Base-by-base conservation (phyloP, 139 green algal genomes). In the Chlamydomonas incerta region DNA sequence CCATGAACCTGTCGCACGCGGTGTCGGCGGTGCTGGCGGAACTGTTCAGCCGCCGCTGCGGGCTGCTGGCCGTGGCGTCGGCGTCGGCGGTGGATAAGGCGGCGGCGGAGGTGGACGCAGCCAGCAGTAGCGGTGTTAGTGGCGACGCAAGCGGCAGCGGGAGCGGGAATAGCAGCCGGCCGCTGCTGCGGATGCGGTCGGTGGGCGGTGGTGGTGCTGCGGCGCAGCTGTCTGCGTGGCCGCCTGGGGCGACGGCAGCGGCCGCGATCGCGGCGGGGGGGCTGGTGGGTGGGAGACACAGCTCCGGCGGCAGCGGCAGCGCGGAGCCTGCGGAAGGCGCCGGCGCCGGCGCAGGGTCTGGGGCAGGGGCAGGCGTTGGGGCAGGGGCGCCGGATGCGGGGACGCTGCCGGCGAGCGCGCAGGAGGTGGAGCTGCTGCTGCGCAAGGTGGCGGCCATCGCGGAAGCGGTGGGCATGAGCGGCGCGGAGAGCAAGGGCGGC, bases 1-100 rank as follows among this genome's bases (percentile, higher is more conserved):
- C 73, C 70, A 88, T 96, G 77, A 97, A 97, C 87, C 89, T 97
- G 72, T 95, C 90, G 8, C 94, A 97, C 75, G 93, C 95, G 6
- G 94, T 94, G 29, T 87, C 89, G 21, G 92, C 95, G 31, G 88
- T 94, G 74, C 85, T 97, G 55, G 74, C 87, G 1, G 81, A 91
- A 28, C 24, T 70, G 0, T 84, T 66, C 85, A 63, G 62, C 35
- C 62, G 63, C 68, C 66, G 80, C 28, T 63, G 66, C 79, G 79
- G 79, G 21, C 31, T 75, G 46, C 47, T 84, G 20, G 14, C 62
- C 24, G 14, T 73, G 10, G 74, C 34, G 3, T 58, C 55, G 13
- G 34, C 74, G 21, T 35, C 75, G 2, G 75, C 33, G 15, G 74
- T 57, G 18, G 31, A 50, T 2, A 28, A 21, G 10, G 58, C 65